A percentile compares a stretch with the other conserved stretches of the same genome.
phyloP scores from a whole-genome alignment of 192 early-diverging fungal species.

The Coemansia asiatica region DNA sequence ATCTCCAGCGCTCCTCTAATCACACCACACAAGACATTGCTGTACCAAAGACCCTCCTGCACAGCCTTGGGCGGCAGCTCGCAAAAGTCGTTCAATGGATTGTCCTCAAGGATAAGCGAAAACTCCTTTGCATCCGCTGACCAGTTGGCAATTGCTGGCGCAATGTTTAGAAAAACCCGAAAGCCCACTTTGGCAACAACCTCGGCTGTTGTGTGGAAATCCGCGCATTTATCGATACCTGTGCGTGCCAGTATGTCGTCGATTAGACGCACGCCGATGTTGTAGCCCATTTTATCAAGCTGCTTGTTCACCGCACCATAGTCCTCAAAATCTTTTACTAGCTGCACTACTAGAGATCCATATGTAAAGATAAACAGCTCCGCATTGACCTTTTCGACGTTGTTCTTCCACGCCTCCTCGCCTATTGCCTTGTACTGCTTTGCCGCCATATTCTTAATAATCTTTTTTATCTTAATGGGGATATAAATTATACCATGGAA shows the following conservation, averaged over 20 bases:
- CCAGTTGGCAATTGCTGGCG: conserved; percentile 80
- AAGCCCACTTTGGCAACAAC: conserved; percentile 96
- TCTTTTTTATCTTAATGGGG: too few relatives aligned
- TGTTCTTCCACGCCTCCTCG: conserved; percentile 94
- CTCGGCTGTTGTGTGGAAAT: conserved; percentile 91
- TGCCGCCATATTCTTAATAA: too few relatives aligned
- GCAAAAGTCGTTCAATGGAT: conserved; percentile 96
- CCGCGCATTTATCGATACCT: conserved; percentile 62
- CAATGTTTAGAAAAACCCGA: conserved; percentile 92
- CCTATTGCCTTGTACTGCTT: conserved; percentile 80
- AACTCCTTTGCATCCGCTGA: conserved; percentile 84
- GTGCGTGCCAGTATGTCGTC: conserved; percentile 95
- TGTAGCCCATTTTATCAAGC: conserved; percentile 99
- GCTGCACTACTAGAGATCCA: conserved; percentile 92
- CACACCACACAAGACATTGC: conserved; percentile 93
- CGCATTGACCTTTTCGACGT: conserved; percentile 92
- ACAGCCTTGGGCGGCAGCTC: conserved; percentile 84
- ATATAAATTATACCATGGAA: too few relatives aligned
- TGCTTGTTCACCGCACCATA: conserved; percentile 92
- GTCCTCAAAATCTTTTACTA: conserved; percentile 93
- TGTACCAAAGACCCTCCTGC: conserved; percentile 88
- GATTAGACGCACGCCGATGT: conserved; percentile 91
- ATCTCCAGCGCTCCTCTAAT: conserved; percentile 94
- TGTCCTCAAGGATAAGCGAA: conserved; percentile 92
- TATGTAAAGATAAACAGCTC: conserved; percentile 98